Evolutionary conservation across 163 green algal genomes (phyloP), one percentile per base, ranked within the genome.

Genomic region (Scenedesmus sp.): DNA sequence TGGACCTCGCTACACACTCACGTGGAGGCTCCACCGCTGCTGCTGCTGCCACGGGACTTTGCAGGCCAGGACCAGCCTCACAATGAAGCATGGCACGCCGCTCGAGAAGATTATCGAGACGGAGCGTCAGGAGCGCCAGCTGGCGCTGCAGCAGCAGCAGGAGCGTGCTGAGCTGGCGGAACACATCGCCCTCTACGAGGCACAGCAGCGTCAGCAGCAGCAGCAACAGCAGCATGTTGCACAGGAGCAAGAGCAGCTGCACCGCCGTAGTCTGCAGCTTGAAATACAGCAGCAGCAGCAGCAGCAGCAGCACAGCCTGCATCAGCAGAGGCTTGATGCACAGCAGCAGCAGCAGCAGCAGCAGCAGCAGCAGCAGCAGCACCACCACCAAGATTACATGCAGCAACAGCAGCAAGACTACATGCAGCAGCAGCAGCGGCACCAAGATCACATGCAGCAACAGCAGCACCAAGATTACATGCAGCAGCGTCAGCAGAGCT

Each of bases 41-140:
- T 43, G 9, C 72, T 81, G 35, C 35, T 44, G 72, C n/a, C 12
- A 61, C 12, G 51, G 20, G 1, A 61, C 51, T 61, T 73, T 18
- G 26, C n/a, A 42, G 13, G 40, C 40, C 13, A 22, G 84, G 61
- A 82, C 40, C 35, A 61, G 61, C 22, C 73, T 89, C 0, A 82
- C 84, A 35, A 61, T 81, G 84, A 81, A 65, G 61, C 84, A 89
- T 24, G 84, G 84, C 37, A 82, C 40, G 33, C 73, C 73, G 0
- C 46, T 82, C 26, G 84, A 83, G 61, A 37, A 51, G 15, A 81
- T 82, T 35, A 42, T 68, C 7, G 61, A 82, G n/a, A 37, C 76
- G 0, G 42, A 81, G 61, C 33, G 83, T 4, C 84, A 81, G 30
- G 37, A 89, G 61, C 84, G 35, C 65, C 68, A 83, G 44, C 16